Percentiles rank a stretch among this genome's conserved stretches.
Conservation (phyloP, 148 eudicot species). For the Polygonum maritimum region DNA sequence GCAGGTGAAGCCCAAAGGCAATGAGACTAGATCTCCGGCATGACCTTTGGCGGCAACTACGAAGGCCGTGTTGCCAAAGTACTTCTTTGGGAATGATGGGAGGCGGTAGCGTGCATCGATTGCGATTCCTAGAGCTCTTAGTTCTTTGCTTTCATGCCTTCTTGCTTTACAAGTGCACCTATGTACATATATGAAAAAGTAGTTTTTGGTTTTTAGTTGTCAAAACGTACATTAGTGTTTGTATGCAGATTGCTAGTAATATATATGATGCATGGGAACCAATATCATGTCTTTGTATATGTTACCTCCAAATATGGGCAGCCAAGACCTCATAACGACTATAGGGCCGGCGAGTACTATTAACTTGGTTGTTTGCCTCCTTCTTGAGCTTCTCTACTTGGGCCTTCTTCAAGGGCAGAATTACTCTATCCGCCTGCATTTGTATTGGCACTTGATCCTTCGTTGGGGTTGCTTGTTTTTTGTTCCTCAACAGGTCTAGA, state of each 20-base stretch:
- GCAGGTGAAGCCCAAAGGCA: slow-evolving; percentile 26
- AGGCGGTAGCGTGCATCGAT: slow-evolving; percentile 28
- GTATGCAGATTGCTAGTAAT: no score
- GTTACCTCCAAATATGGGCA: slow-evolving; percentile 35
- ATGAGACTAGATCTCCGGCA: slow-evolving; percentile 22
- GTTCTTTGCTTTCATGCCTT: slow-evolving; percentile 14
- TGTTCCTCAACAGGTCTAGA: not conserved
- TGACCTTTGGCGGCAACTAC: slow-evolving; percentile 11
- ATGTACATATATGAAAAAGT: not conserved
- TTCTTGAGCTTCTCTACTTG: slow-evolving; percentile 27
- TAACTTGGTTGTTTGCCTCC: slow-evolving; percentile 14
- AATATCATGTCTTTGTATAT: no score
- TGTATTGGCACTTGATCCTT: not conserved
- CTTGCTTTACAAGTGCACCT: slow-evolving; percentile 28
- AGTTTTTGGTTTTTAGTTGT: not conserved
- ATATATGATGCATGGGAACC: no score
- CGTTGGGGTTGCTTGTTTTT: not conserved
- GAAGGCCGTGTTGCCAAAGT: slow-evolving; percentile 39
- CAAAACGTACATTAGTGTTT: no score
- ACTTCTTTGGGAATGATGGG: slow-evolving; percentile 38
- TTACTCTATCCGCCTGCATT: not conserved
- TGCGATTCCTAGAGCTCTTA: slow-evolving; percentile 14
- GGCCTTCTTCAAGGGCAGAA: slow-evolving; percentile 17
- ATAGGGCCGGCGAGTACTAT: slow-evolving; percentile 12
- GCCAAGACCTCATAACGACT: slow-evolving; percentile 35